A percentile compares a stretch with the other conserved stretches of the same genome.
These are phyloP conservation scores for Cephaloascus albidus DNA, from an alignment of 805 yeast species.

Conservation along the genomic window DNA sequence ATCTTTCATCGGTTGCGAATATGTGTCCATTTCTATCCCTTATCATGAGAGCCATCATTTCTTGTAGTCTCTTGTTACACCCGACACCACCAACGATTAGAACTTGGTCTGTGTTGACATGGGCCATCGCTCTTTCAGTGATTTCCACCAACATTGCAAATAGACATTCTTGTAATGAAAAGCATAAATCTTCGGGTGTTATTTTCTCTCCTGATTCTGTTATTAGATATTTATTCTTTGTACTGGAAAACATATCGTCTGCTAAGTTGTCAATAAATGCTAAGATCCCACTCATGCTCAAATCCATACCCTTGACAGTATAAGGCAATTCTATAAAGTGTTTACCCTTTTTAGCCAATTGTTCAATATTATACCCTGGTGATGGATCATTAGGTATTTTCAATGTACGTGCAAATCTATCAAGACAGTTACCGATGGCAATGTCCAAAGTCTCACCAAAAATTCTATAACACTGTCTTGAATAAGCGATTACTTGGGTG, in stretches of 20 bases:
- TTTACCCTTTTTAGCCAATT: constrained; percentile 67
- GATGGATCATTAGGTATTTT: constrained; percentile 88
- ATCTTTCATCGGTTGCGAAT: constrained; percentile 91
- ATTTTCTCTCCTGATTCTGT: constrained; percentile 40
- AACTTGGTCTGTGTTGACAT: constrained; percentile 82
- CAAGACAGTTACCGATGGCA: constrained; percentile 95
- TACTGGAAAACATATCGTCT: constrained; percentile 49
- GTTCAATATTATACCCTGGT: constrained; percentile 97
- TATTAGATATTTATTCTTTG: constrained; percentile 27
- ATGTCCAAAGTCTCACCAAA: constrained; percentile 98
- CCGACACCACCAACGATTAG: constrained; percentile 99
- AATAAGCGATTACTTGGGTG: constrained; percentile 95
- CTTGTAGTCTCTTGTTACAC: constrained; percentile 80
- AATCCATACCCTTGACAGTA: constrained; percentile 97
- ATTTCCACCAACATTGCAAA: constrained; percentile 97
- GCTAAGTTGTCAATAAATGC: constrained; percentile 81
- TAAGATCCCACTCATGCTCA: constrained; percentile 91
- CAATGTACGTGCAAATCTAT: constrained; percentile 88
- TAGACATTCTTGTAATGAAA: constrained; percentile 82
- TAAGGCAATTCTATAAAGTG: constrained; percentile 75
- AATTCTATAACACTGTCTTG: constrained; percentile 88
- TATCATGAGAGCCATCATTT: constrained; percentile 97
- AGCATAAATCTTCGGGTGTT: constrained; percentile 84
- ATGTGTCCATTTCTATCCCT: constrained; percentile 81
- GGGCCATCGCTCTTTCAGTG: constrained; percentile 98